These are phyloP conservation scores for Saccharata proteae DNA, from an alignment of 2,329 filamentous ascomycete genomes.

Conservation along the genomic window DNA sequence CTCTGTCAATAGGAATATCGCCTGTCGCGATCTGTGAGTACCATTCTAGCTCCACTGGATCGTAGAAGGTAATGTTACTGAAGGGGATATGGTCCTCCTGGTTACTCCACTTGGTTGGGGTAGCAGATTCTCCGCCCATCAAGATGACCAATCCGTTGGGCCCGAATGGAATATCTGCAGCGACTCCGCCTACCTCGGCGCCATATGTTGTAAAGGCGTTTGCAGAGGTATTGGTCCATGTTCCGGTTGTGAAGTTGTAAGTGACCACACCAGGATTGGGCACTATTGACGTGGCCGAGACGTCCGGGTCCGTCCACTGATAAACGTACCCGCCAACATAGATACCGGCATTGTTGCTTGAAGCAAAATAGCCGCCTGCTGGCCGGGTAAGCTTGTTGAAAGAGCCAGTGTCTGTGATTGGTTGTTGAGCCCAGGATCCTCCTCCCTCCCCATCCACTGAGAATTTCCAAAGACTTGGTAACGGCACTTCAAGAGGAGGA, in stretches of 20 bases:
- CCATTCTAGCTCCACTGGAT: not conserved
- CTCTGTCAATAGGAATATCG: not conserved
- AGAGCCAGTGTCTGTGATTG: not conserved
- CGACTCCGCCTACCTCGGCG: not conserved
- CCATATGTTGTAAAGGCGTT: slow-evolving; percentile 2
- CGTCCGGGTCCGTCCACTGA: not conserved
- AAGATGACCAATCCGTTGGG: slow-evolving; percentile 1
- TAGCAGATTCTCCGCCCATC: slow-evolving; percentile 2
- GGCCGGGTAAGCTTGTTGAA: slow-evolving; percentile 2
- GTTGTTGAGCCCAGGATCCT: not conserved
- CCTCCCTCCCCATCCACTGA: not conserved
- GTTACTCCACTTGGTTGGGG: not conserved
- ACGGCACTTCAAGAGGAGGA: too few species aligned
- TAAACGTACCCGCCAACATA: slow-evolving; percentile 1
- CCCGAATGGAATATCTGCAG: not conserved
- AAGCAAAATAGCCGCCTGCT: not conserved
- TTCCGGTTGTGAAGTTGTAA: slow-evolving; percentile 1
- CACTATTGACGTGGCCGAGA: not conserved
- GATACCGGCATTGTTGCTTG: not conserved
- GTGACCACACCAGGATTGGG: slow-evolving; percentile 4
- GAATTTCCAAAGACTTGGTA: slow-evolving; percentile 3
- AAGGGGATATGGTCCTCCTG: not conserved
- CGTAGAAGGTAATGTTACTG: slow-evolving; percentile 3
- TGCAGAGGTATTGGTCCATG: slow-evolving; percentile 1
- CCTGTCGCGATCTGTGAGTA: slow-evolving; percentile 3